These are phyloP conservation scores for Teunomyces gatunensis DNA, from an alignment of 805 yeast genomes.

Conservation along the genomic window DNA sequence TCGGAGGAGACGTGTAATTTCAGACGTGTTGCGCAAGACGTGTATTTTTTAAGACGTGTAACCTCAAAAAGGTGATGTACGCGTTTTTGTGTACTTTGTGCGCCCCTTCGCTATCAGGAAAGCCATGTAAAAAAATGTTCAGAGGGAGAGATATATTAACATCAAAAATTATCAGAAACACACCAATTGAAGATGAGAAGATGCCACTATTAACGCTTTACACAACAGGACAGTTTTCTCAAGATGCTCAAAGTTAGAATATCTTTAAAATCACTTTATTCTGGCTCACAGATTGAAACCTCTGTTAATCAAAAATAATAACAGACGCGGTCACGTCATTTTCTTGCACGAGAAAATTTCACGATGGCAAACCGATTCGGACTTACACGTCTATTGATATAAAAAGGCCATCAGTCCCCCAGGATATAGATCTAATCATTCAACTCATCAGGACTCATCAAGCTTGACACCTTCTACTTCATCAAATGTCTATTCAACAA, in stretches of 20 bases:
- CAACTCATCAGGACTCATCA: neutral
- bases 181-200: neutral
- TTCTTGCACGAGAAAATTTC: neutral
- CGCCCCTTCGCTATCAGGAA: neutral
- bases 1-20: neutral
- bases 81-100: constrained; percentile 1
- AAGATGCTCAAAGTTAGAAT: too few relatives aligned
- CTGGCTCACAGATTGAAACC: neutral
- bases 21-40: constrained; percentile 3
- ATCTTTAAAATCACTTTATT: too few relatives aligned
- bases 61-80: neutral
- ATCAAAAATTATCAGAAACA: neutral
- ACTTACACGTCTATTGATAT: neutral
- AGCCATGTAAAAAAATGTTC: neutral
- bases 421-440: neutral
- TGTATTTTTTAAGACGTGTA: constrained; percentile 3
- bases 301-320: neutral
- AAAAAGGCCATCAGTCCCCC: neutral
- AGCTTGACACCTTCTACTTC: neutral
- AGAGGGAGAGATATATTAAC: neutral
- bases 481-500: constrained; percentile 52
- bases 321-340: constrained; percentile 3
- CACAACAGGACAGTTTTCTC: too few relatives aligned
- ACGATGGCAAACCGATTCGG: constrained; percentile 2
- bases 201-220: too few relatives aligned